Conservation (phyloP, 140 eudicot species). For the Senecio squalidus region DNA sequence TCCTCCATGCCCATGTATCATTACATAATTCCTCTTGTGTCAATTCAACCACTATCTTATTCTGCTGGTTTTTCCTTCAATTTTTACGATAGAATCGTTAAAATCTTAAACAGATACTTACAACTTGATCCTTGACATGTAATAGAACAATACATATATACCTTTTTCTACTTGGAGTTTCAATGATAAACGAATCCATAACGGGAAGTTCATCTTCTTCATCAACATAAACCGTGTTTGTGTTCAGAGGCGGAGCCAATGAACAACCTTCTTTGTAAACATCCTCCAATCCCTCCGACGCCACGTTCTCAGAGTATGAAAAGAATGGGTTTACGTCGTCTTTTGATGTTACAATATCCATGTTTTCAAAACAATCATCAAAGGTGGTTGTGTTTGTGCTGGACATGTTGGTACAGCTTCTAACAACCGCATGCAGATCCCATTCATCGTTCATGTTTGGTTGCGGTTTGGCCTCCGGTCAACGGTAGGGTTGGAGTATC, state of each 20-base stretch:
- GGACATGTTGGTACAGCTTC: slow-evolving; percentile 30
- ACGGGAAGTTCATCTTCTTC: slow-evolving; percentile 13
- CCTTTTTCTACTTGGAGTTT: slow-evolving; percentile 33
- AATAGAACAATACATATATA: too few species aligned
- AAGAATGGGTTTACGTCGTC: slow-evolving; percentile 1
- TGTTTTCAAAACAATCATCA: slow-evolving; percentile 16
- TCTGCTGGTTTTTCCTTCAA: slow-evolving; percentile 44
- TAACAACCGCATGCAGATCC: slow-evolving; percentile 43
- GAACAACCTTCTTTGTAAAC: slow-evolving; percentile 38
- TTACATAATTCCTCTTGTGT: slow-evolving; percentile 40
- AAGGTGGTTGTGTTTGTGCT: slow-evolving; percentile 7
- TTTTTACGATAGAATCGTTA: background rate
- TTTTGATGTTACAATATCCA: background rate
- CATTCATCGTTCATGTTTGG: slow-evolving; percentile 34
- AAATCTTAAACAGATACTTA: too few species aligned
- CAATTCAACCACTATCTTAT: slow-evolving; percentile 41
- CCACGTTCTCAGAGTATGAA: slow-evolving; percentile 19
- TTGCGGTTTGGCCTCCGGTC: background rate
- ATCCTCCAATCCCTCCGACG: slow-evolving; percentile 32
- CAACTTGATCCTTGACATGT: too few species aligned
- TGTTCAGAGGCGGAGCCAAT: slow-evolving; percentile 8
- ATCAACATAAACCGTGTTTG: slow-evolving; percentile 4
- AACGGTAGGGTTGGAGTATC: background rate
- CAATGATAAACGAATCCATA: slow-evolving; percentile 13
- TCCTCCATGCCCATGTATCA: slow-evolving; percentile 59